Conservation (phyloP, 2,329 filamentous ascomycete species). For the Karstenula rhodostoma region DNA sequence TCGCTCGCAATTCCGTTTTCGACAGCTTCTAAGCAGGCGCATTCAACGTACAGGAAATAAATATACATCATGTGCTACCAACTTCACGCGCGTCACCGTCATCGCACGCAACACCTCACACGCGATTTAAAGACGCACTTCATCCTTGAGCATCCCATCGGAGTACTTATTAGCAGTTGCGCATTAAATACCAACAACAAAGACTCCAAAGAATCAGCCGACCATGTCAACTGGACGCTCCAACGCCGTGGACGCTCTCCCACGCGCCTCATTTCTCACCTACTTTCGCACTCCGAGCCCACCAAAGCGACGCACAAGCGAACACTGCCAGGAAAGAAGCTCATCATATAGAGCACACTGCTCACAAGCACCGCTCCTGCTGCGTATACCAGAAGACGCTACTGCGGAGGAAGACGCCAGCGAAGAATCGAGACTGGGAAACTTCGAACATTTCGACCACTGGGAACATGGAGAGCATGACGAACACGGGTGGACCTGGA, state of each 20-base stretch:
- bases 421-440: slow-evolving; percentile 21
- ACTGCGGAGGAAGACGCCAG: slow-evolving; percentile 9
- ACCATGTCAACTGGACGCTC: slow-evolving; percentile 14
- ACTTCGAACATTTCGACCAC: slow-evolving; percentile 14
- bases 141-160: slow-evolving; percentile 18
- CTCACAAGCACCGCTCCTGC: slow-evolving; percentile 7
- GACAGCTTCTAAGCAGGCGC: slow-evolving; percentile 7
- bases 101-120: slow-evolving; percentile 10
- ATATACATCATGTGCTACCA: not conserved
- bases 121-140: slow-evolving; percentile 7
- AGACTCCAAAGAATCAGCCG: not conserved
- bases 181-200: not conserved
- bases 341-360: slow-evolving; percentile 9
- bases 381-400: slow-evolving; percentile 12
- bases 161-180: not conserved
- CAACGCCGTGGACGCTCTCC: slow-evolving; percentile 19
- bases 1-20: slow-evolving; percentile 18
- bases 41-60: not conserved
- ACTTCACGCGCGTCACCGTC: not conserved
- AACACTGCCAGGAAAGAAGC: not conserved
- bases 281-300: slow-evolving; percentile 19
- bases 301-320: not conserved
- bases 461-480: slow-evolving; percentile 2
- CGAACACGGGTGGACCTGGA: not conserved
- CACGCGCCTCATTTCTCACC: slow-evolving; percentile 23